Evolutionary conservation across 345 rosid genomes (phyloP).

Genomic region (Salix dunnii): DNA sequence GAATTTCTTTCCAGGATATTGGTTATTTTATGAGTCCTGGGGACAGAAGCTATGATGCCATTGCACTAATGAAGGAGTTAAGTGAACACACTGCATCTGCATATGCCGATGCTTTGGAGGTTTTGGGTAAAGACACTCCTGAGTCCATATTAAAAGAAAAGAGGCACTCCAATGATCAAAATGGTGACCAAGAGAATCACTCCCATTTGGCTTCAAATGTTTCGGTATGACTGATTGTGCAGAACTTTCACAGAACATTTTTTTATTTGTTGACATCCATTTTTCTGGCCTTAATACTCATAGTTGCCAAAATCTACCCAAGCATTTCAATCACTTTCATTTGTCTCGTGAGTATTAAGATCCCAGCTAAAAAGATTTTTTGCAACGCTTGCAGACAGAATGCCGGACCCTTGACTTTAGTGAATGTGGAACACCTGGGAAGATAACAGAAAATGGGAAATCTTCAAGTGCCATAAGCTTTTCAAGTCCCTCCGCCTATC

Average conservation of each 20-base stretch:
- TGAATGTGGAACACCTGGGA: conserved; percentile 84
- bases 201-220: conserved; percentile 48
- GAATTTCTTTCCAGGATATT: conserved; percentile 58
- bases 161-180: conserved; percentile 29
- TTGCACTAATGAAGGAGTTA: conserved; percentile 84
- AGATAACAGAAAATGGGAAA: conserved; percentile 44
- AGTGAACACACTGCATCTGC: conserved; percentile 82
- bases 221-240: conserved; percentile 27
- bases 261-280: background rate
- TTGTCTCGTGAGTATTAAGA: background rate
- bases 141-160: conserved; percentile 47
- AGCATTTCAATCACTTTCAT: background rate
- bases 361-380: conserved; percentile 4
- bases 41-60: conserved; percentile 83
- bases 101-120: conserved; percentile 90
- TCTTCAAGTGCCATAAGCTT: conserved; percentile 34
- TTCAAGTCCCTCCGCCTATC: conserved; percentile 74
- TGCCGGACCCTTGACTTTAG: conserved; percentile 85
- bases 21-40: conserved; percentile 87
- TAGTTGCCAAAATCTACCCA: background rate
- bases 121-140: conserved; percentile 72
- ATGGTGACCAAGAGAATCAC: conserved; percentile 41
- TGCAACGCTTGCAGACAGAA: conserved; percentile 54
- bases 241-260: background rate
- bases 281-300: no score